These are phyloP conservation scores for Zalaria obscura DNA, from an alignment of 2,329 filamentous ascomycete genomes.

Conservation along the genomic window DNA sequence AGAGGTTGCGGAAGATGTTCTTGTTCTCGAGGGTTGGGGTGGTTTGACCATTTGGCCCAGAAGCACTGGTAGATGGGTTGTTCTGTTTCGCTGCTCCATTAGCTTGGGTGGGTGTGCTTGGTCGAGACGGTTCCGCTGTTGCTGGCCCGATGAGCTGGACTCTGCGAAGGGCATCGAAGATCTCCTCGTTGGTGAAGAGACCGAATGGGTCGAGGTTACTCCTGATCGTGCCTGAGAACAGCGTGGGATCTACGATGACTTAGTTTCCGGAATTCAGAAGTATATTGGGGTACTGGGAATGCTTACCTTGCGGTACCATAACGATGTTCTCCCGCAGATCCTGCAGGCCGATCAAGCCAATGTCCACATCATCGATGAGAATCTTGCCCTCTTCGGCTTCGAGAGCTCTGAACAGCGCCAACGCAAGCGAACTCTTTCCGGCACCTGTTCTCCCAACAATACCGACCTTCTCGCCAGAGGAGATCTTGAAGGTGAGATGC, in stretches of 20 bases:
- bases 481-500: conserved; percentile 73
- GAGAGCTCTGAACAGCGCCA: conserved; percentile 84
- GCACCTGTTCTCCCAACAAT: conserved; percentile 93
- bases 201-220: conserved; percentile 89
- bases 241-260: conserved; percentile 53
- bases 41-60: conserved; percentile 16
- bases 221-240: conserved; percentile 85
- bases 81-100: conserved; percentile 14
- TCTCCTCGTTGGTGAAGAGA: conserved; percentile 76
- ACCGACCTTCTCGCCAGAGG: conserved; percentile 79
- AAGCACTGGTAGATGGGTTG: conserved; percentile 12
- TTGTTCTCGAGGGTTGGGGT: conserved; percentile 57
- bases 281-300: neutral
- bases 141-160: conserved; percentile 67
- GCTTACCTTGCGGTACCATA: conserved; percentile 68
- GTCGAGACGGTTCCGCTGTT: conserved; percentile 30
- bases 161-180: conserved; percentile 72
- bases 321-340: conserved; percentile 89
- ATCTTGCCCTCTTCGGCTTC: conserved; percentile 87
- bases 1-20: conserved; percentile 83
- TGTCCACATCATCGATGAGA: conserved; percentile 79
- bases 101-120: conserved; percentile 16
- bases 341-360: conserved; percentile 78
- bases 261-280: neutral
- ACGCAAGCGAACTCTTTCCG: conserved; percentile 86